Base-by-base conservation (phyloP, 768 basidiomycete genomes). In the Boletus insuetus region DNA sequence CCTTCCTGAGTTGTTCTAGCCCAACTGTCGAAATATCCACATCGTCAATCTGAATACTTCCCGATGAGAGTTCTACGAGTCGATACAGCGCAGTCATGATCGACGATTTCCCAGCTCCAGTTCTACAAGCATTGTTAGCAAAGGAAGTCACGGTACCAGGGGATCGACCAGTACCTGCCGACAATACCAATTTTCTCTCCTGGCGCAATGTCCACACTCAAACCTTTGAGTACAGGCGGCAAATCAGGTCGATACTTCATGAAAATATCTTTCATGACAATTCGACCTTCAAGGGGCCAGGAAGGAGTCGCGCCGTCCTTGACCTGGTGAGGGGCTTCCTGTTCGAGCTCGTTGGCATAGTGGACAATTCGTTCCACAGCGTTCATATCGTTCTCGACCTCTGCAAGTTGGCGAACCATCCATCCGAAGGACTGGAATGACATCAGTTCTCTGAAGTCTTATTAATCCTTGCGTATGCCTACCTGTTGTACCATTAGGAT, bases 181-280 rank as follows among this genome's bases (percentile, higher is more conserved):
- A 96, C 89, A 49, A 96, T 89, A 29, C 94, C 94, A 59, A 98
- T 85, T 74, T 96, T 95, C 74, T 98, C 94, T 6, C 89, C 89
- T 0, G 82, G 82, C 0, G 73, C 68, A 26, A 97, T 77, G 29
- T 73, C 74, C 79, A 98, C 81, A 13, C 80, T 82, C 45, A 98
- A 69, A 4, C 87, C 88, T 70, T 88, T 91, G n/a, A 98, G 76
- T 8, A 97, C 94, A 4, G 84, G 73, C 1, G 94, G 91, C n/a
- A 98, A 79, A 53, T 87, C 94, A 0, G 91, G 89, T 26, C 96
- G 81, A 67, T 97, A 97, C 56, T 78, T 82, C 72, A 98, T 77
- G 29, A 86, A 81, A 20, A 95, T 82, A 48, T 92, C 73, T 53
- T 84, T 82, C 62, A 98, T 79, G 63, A 86, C 83, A 55, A 96